Evolutionary conservation across 2,329 filamentous ascomycete genomes (phyloP), one percentile per base, ranked within the genome.

Genomic region (Daldinia sp.): DNA sequence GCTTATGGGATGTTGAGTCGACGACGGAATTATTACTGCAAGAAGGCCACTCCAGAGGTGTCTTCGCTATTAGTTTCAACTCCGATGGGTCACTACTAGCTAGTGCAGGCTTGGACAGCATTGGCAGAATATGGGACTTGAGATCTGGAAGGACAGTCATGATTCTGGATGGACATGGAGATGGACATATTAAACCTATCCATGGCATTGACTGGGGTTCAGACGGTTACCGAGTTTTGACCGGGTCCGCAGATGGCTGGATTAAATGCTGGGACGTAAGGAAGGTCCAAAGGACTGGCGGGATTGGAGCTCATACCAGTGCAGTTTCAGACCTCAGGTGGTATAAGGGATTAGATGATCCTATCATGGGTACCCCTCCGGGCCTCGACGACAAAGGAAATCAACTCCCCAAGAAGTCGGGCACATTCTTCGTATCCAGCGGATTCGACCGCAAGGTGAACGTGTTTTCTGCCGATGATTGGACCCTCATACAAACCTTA

Each of bases 211-310:
- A 97, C 76, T 99, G 96, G 95, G 89, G 91, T 60, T 85, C 89
- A 0, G 95, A 99, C 74, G 93, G 94, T 4, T 90, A 97, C 76
- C 88, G 95, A n/a, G 87, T 98, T 7, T 82, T 98, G n/a, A 93
- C 93, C 0, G 94, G 93, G 1, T 96, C 93, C 11, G 93, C 90
- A 1, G 95, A 99, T 74, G 94, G 94, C 15, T 98, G 95, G 86
- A 89, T 97, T 73, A 98, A 97, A 77, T 97, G 94, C 78, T 99
- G 95, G 95, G 95, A 99, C 74, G 84, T 99, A 53, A 88, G 95
- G 45, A 94, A 95, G 72, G 94, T 98, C 49, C 87, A 91, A 70
- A 89, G 89, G 66, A 90, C 87, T 0, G 94, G 92, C 10, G 92
- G 91, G 15, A 90, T 99, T 47, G 95, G 94, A 49, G 94, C 95